Conservation (phyloP, 768 basidiomycete species). For the Trametes cubensis region DNA sequence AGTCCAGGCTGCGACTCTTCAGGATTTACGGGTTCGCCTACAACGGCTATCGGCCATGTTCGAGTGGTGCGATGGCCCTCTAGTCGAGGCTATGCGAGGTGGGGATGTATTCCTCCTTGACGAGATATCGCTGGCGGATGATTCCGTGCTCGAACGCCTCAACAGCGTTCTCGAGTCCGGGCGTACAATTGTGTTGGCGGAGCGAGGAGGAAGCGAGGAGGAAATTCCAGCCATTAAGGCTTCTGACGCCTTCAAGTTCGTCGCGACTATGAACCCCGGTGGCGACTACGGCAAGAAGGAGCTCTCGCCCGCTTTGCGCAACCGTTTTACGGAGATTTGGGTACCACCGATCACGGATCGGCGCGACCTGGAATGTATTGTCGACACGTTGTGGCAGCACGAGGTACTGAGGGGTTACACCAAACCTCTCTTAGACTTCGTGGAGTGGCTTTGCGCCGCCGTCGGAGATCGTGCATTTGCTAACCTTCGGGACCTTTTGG, state of each 20-base stretch:
- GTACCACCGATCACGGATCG: conserved; percentile 82
- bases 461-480: conserved; percentile 67
- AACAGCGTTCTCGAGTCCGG: conserved; percentile 96
- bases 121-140: conserved; percentile 96
- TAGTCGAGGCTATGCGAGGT: conserved; percentile 85
- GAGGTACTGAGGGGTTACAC: conserved; percentile 60
- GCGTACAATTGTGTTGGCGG: conserved; percentile 87
- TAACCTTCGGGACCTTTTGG: conserved; percentile 87
- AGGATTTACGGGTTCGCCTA: conserved; percentile 48
- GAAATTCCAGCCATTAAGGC: conserved; percentile 72
- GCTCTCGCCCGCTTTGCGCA: conserved; percentile 92
- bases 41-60: conserved; percentile 74
- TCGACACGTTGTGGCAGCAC: conserved; percentile 68
- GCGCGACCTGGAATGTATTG: conserved; percentile 75
- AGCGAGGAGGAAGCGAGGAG: conserved; percentile 78
- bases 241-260: conserved; percentile 72
- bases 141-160: conserved; percentile 94
- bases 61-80: conserved; percentile 97
- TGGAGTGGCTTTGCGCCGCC: conserved; percentile 71
- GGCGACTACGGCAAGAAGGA: conserved; percentile 99
- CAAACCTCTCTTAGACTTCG: conserved; percentile 68
- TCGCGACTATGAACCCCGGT: conserved; percentile 99
- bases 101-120: conserved; percentile 91
- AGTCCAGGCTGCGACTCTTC: conserved; percentile 38
- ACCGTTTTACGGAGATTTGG: conserved; percentile 99